Evolutionary conservation across 139 green algal species (phyloP), one percentile per base, ranked within the genome.

Genomic region (Coccomyxa sp.): DNA sequence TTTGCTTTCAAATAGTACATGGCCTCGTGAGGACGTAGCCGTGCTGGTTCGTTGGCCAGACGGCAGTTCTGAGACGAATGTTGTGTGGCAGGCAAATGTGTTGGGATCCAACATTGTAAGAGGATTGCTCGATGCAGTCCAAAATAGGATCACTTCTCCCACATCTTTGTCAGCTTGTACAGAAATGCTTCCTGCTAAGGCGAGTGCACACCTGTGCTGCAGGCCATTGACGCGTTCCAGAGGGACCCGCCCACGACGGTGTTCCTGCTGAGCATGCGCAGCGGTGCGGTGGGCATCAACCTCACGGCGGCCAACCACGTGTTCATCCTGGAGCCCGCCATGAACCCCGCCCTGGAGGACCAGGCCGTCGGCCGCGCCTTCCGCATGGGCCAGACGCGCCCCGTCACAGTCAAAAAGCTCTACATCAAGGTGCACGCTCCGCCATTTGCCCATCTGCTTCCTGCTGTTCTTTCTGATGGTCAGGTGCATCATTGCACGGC

Each of bases 281-380:
- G 25, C 13, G 85, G 83, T 58, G 75, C 58, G 0, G 88, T 91
- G 59, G 88, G 91, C 88, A 93, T 93, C 90, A 92, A 95, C 89
- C 88, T 96, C 0, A 96, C 93, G 12, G 88, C 89, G 28, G 93
- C 93, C 76, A 90, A 82, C 59, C 82, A 92, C 82, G 85, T 93
- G 0, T 91, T 88, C 68, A 83, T 95, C 76, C 83, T 96, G 76
- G 94, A 97, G 89, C 94, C 94, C 13, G 89, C 85, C 79, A 76
- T 96, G 28, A 96, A 97, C 89, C 94, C 93, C 0, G 92, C 94
- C 10, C 85, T 95, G 79, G 94, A 97, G 87, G 90, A 94, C 76
- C 92, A 94, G 84, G 93, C 93, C 68, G 92, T 96, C 60, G 93
- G 93, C 0, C 88, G 93, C 13, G 86, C 90, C 0, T 95, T 91